Evolutionary conservation across 495 filamentous ascomycete species (phyloP), one percentile per base, ranked within the genome.

Genomic region (Annulohypoxylon nitens): DNA sequence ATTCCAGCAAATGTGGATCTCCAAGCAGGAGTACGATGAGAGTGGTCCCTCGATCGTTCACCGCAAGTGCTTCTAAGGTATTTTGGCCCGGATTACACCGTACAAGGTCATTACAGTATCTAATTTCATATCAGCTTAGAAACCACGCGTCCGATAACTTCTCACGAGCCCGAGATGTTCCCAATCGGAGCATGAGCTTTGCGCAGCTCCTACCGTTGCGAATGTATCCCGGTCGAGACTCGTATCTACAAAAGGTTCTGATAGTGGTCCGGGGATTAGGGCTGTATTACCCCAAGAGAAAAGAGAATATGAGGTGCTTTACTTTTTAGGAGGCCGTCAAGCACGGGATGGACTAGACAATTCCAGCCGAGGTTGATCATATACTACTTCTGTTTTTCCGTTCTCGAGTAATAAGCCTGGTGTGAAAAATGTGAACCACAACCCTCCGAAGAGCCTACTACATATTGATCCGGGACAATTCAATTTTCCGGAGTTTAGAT

Each of bases 1-100:
- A 86, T 98, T 98, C 94, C 96, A 99, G 88, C 96, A 98, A 88
- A 99, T 99, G 97, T 99, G 96, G 96, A 98, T 99, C 91, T 99
- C 96, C 74, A 99, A 99, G 93, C 96, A 99, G 88, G 96, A 98
- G 89, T 98, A 98, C 90, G 96, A 99, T 87, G 96, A 99, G 93
- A 94, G 91, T 83, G 96, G 96, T 84, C 96, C 96, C 78, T 97
- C 94, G 78, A 98, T 99, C 82, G 96, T 99, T 77, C 96, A 99
- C 91, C 95, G 96, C 93, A 99, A 99, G 93, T 99, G 94, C 92
- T 97, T 97, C 92, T 97, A 97, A 97, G 90, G 90, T 90, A 83
- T 76, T 74, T 47, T 10, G 36, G 26, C 3, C 26, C 8, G n/a
- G 14, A 6, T 63, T 4, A 16, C 30, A 33, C 26, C n/a, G 4